Base-by-base conservation (phyloP, 148 eudicot genomes). In the Chenopodium berlandieri region DNA sequence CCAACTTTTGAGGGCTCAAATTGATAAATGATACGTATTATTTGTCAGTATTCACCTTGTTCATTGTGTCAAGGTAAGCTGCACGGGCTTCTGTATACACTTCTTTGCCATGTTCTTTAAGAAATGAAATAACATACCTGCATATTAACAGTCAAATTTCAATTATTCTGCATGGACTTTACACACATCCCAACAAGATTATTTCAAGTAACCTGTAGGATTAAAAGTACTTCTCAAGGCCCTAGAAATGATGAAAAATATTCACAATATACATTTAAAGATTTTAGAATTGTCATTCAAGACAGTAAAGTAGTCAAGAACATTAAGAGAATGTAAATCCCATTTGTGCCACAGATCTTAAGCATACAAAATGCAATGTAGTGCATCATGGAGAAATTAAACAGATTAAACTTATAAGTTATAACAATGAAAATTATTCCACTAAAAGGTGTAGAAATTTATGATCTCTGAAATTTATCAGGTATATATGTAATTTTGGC, bases 1-100 rank as follows among this genome's bases (percentile, higher is more conserved):
- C 77, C 19, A 20, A 32, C 7, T 75, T 50, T 8, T 32, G 25
- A 31, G 47, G 27, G 54, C 73, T 31, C 56, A 75, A 68, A 40
- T 31, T 25, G 76, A 32, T 19, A 32, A 78, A 75, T 32, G 48
- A 50, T 76, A 37, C 44, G 44, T 37, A 37, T 37, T 37, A 9
- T 54, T 69, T 32, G 22, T 48, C 56, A 72, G 48, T 17, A 83
- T 40, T 81, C 84, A 96, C 99, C 97, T 96, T 96, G 85, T 90
- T 94, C 99, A 96, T 96, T 23, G 99, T 96, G 84, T 96, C 99
- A 82, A 94, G 88, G 84, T 96, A 96, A 74, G 99, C 98, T 22
- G 88, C 92, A 31, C 98, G 95, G 80, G 93, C 93, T 82, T 96
- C 98, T 70, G 83, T 83, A 77, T 94, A 92, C 27, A 90, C 91